Percentiles rank a stretch among this genome's conserved stretches.
These are phyloP conservation scores for Trichoderma citrinoviride DNA, from an alignment of 2,329 filamentous ascomycete genomes.

Conservation along the genomic window DNA sequence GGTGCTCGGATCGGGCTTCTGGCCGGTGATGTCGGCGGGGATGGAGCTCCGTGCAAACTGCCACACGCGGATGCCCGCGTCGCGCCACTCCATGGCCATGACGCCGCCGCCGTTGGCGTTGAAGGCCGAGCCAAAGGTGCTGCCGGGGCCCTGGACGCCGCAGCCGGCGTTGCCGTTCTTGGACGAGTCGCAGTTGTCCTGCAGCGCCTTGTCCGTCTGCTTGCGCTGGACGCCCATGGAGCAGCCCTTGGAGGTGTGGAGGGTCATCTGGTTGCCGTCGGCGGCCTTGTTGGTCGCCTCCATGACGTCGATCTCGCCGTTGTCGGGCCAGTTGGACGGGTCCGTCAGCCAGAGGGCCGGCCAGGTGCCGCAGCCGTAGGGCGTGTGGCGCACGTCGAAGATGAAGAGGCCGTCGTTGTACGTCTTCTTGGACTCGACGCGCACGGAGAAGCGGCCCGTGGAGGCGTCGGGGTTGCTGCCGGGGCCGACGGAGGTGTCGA, in stretches of 20 bases:
- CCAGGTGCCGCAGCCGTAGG: constrained; percentile 63
- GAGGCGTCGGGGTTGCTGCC: constrained; percentile 48
- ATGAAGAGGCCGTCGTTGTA: constrained; percentile 65
- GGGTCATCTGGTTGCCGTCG: constrained; percentile 56
- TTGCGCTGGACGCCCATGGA: constrained; percentile 54
- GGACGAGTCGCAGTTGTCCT: constrained; percentile 50
- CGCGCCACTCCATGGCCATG: constrained; percentile 60
- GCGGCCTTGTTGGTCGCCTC: constrained; percentile 56
- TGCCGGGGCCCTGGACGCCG: constrained; percentile 44
- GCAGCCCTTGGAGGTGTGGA: constrained; percentile 55
- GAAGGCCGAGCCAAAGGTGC: constrained; percentile 50
- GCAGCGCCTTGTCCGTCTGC: constrained; percentile 45
- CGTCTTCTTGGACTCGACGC: constrained; percentile 57
- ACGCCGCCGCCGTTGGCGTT: constrained; percentile 56
- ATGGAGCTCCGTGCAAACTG: constrained; percentile 51
- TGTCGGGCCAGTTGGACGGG: constrained; percentile 56
- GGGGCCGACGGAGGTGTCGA: constrained; percentile 58
- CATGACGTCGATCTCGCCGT: constrained; percentile 65
- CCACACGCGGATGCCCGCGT: constrained; percentile 62
- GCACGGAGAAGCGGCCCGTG: constrained; percentile 61
- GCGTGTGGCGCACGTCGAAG: constrained; percentile 63
- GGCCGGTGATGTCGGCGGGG: constrained; percentile 50
- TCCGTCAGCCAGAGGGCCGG: constrained; percentile 66
- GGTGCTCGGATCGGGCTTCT: constrained; percentile 55
- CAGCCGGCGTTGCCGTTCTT: constrained; percentile 57